Evolutionary conservation across 257 asterid genomes (phyloP).

Genomic region (Striga asiatica): DNA sequence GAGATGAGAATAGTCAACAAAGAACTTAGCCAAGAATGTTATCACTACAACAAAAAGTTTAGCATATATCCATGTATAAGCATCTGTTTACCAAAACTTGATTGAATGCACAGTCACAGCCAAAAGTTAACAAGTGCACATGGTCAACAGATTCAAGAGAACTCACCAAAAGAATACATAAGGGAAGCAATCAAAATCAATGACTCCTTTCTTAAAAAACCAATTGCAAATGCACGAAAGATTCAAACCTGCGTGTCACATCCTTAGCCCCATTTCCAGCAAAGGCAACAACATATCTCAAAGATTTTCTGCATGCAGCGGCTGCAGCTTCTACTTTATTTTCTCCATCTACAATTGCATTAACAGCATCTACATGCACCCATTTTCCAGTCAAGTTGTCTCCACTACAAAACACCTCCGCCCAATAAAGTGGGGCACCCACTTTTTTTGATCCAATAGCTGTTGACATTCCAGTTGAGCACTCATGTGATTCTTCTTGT

Average conservation of each 20-base stretch:
- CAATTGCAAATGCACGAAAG: too few species aligned
- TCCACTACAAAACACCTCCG: constrained; percentile 82
- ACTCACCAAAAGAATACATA: neutral
- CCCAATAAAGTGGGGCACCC: constrained; percentile 97
- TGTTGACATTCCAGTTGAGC: constrained; percentile 56
- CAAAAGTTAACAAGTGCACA: neutral
- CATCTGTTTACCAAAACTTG: neutral
- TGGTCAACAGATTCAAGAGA: neutral
- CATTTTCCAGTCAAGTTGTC: constrained; percentile 88
- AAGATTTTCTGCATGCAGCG: constrained; percentile 77
- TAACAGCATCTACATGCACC: constrained; percentile 88
- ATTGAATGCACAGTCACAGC: neutral
- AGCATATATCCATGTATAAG: neutral
- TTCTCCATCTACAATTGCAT: constrained; percentile 78
- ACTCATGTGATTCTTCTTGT: constrained; percentile 39
- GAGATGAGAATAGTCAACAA: neutral
- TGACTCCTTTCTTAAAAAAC: too few species aligned
- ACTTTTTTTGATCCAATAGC: constrained; percentile 82
- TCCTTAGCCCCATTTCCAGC: constrained; percentile 98
- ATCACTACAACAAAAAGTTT: neutral
- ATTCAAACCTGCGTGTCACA: constrained; percentile 86
- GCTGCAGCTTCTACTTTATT: constrained; percentile 86
- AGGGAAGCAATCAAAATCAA: neutral
- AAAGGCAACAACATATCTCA: constrained; percentile 90
- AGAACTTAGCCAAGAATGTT: neutral